These are phyloP conservation scores for Pseudognaphalium luteoalbum DNA, from an alignment of 129 eudicot species.

Conservation along the genomic window DNA sequence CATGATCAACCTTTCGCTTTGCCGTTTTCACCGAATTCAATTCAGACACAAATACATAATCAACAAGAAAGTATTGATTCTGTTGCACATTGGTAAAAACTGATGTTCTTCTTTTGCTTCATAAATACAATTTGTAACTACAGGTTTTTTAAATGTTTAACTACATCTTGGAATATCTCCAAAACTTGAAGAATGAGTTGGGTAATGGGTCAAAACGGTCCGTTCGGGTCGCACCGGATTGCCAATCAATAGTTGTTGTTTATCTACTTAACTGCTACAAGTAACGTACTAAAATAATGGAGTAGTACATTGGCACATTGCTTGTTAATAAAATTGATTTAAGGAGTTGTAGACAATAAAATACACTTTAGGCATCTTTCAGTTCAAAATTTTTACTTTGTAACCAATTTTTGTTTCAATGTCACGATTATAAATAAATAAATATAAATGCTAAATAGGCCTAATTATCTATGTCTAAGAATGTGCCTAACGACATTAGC, in stretches of 20 bases:
- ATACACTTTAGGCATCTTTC: too few species aligned
- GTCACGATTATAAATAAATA: too few species aligned
- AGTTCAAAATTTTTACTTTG: too few species aligned
- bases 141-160: background rate
- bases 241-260: background rate
- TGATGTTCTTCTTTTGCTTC: conserved; percentile 15
- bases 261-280: background rate
- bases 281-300: background rate
- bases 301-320: too few species aligned
- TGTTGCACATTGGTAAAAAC: conserved; percentile 55
- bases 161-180: conserved; percentile 14
- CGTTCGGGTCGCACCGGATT: too few species aligned
- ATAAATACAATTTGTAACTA: conserved; percentile 29
- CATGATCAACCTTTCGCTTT: conserved; percentile 50
- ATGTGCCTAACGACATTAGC: too few species aligned
- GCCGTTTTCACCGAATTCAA: conserved; percentile 53
- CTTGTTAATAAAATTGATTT: too few species aligned
- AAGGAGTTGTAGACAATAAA: too few species aligned
- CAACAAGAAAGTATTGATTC: conserved; percentile 64
- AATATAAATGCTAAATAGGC: too few species aligned
- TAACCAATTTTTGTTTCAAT: too few species aligned
- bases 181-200: background rate
- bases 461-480: too few species aligned
- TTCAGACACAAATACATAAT: conserved; percentile 51
- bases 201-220: background rate